Percentiles rank a stretch among this genome's conserved stretches.
phyloP scores from a whole-genome alignment of 352 stramenopile species.

The Phytophthora niederhauseri region DNA sequence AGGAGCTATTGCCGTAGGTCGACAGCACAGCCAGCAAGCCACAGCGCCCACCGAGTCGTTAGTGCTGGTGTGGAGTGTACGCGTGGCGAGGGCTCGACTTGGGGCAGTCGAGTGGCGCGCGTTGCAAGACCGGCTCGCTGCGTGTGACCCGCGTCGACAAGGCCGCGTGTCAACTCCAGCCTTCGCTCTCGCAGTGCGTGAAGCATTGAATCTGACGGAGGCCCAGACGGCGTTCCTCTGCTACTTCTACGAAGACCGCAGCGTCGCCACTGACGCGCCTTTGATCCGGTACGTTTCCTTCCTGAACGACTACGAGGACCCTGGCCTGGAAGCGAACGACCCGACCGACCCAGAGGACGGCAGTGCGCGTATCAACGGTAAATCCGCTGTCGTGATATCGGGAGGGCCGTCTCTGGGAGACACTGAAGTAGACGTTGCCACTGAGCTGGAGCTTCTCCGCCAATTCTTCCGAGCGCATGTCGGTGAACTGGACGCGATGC shows the following conservation, averaged over 20 bases:
- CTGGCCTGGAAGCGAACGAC: conserved; percentile 49
- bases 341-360: conserved; percentile 5
- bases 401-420: conserved; percentile 20
- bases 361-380: conserved; percentile 4
- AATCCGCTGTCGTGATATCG: conserved; percentile 3
- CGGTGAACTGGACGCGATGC: conserved; percentile 41
- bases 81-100: conserved; percentile 57
- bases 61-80: conserved; percentile 76
- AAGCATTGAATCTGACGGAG: conserved; percentile 53
- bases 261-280: conserved; percentile 56
- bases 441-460: conserved; percentile 47
- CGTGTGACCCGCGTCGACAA: conserved; percentile 51
- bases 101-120: conserved; percentile 39
- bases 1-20: conserved; percentile 28
- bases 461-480: conserved; percentile 56
- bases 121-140: conserved; percentile 63
- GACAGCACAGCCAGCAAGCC: conserved; percentile 58
- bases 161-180: conserved; percentile 52
- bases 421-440: conserved; percentile 25
- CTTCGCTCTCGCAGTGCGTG: conserved; percentile 57
- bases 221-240: conserved; percentile 74
- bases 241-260: conserved; percentile 83
- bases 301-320: conserved; percentile 75
- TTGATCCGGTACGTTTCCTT: conserved; percentile 77
- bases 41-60: conserved; percentile 67